Conservation (phyloP, 495 filamentous ascomycete species). For the Wilcoxina mikolae region DNA sequence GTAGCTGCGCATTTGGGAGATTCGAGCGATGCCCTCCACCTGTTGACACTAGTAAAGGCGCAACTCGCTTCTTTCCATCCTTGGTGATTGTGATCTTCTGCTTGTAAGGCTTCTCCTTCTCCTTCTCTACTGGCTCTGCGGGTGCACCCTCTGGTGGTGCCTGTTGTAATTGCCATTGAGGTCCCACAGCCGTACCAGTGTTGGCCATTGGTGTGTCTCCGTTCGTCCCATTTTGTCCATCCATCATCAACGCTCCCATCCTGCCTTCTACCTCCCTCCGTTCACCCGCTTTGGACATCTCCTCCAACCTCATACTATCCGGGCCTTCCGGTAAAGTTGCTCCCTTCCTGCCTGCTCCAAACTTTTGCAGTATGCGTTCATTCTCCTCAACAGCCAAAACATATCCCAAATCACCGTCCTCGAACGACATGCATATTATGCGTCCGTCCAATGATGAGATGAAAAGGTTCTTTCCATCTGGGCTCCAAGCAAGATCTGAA, state of each 20-base stretch:
- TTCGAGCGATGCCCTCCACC: slow-evolving; percentile 27
- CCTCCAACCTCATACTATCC: slow-evolving; percentile 71
- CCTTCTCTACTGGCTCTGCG: slow-evolving; percentile 29
- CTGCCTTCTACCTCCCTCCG: slow-evolving; percentile 74
- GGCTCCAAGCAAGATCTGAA: slow-evolving; percentile 86
- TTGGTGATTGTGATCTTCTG: slow-evolving; percentile 86
- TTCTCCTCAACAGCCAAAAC: slow-evolving; percentile 70
- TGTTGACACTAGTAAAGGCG: slow-evolving; percentile 77
- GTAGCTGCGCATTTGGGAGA: slow-evolving; percentile 27
- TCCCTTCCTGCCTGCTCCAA: slow-evolving; percentile 67
- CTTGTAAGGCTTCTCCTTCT: slow-evolving; percentile 41
- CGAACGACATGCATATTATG: slow-evolving; percentile 60
- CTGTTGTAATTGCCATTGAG: slow-evolving; percentile 34
- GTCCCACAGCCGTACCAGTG: slow-evolving; percentile 21
- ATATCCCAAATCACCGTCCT: slow-evolving; percentile 57
- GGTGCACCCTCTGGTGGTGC: slow-evolving; percentile 1
- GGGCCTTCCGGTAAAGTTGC: slow-evolving; percentile 83
- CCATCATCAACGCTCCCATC: slow-evolving; percentile 97
- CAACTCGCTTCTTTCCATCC: slow-evolving; percentile 91
- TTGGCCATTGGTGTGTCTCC: slow-evolving; percentile 23
- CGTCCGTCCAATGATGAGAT: slow-evolving; percentile 75
- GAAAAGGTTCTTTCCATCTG: slow-evolving; percentile 77
- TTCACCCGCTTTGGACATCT: slow-evolving; percentile 81
- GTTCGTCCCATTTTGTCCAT: slow-evolving; percentile 32
- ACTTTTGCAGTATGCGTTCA: slow-evolving; percentile 81